Conservation (phyloP, 2,329 filamentous ascomycete species). For the Pseudogymnoascus sp. region DNA sequence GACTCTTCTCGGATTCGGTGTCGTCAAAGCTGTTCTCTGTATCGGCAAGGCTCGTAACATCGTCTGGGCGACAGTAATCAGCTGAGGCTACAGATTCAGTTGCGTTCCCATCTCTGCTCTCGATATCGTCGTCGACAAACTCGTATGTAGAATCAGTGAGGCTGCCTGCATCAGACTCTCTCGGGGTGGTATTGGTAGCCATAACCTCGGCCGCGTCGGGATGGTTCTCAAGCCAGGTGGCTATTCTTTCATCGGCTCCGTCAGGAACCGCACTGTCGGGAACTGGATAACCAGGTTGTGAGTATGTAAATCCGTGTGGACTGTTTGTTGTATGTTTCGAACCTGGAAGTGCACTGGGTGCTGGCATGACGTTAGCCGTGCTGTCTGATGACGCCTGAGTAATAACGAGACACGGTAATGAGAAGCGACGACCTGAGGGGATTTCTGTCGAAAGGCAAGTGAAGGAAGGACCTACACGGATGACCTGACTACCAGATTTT, state of each 20-base stretch:
- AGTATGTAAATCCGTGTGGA: constrained; percentile 11
- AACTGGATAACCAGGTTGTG: constrained; percentile 17
- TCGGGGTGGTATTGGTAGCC: constrained; percentile 15
- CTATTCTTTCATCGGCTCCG: constrained; percentile 21
- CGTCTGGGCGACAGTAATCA: constrained; percentile 27
- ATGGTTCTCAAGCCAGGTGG: constrained; percentile 23
- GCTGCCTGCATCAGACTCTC: constrained; percentile 24
- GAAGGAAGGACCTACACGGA: constrained; percentile 8
- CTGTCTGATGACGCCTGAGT: constrained; percentile 2
- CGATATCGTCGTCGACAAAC: constrained; percentile 29
- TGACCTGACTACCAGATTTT: background rate
- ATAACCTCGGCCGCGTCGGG: constrained; percentile 20
- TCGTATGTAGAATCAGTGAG: constrained; percentile 29
- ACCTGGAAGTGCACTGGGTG: constrained; percentile 19
- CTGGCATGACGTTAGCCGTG: constrained; percentile 27
- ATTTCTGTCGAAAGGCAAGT: background rate
- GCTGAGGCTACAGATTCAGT: constrained; percentile 29
- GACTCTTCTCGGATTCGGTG: constrained; percentile 24
- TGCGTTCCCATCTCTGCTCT: constrained; percentile 27
- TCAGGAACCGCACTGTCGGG: constrained; percentile 13
- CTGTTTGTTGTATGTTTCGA: constrained; percentile 12
- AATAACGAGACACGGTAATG: background rate
- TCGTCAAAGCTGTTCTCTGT: constrained; percentile 28
- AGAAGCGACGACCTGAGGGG: background rate
- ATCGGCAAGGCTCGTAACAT: constrained; percentile 29